Evolutionary conservation across 2,329 filamentous ascomycete genomes (phyloP), one percentile per base, ranked within the genome.

Genomic region (Paraconiothyrium brasiliense): DNA sequence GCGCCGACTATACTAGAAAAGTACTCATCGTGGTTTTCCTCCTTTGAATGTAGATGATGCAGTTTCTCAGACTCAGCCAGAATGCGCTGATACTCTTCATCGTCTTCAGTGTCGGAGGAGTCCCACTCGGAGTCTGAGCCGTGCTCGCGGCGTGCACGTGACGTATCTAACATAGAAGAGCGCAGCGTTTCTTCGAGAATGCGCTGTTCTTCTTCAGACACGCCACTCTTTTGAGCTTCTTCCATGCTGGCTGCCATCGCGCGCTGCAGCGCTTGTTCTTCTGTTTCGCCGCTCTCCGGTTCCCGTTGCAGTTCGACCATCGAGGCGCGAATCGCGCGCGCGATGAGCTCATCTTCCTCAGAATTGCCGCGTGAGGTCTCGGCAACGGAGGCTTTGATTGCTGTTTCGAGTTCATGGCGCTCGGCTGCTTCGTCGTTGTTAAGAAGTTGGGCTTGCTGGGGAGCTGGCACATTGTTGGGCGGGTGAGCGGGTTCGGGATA

Each of bases 241-340:
- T 76, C 74, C 48, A 85, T 76, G 64, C 83, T 85, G 10, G 83
- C 84, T 43, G 78, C 72, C 58, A 87, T 82, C 2, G 85, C 86
- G 35, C 81, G 80, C 24, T 82, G 76, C 5, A 86, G 72, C 4
- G 79, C 79, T 59, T 83, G 78, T 54, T 84, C 78, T 20, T 84
- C 79, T 46, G 81, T 78, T 50, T 79, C 75, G n/a, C 74, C 72
- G 2, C 64, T 74, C 20, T 78, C 69, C 8, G 72, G 70, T 5
- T 68, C 70, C 16, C 72, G 68, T 59, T 85, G 80, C 9, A 89
- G 75, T 67, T 91, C 88, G 14, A 80, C 81, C 16, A 95, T 83
- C 64, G 90, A 92, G 5, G 90, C 88, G 14, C 91, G 84, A 54
- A 96, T 90, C 0, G 92, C 92, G 22, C 87, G 84, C 72, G 93